Evolutionary conservation across 2,329 filamentous ascomycete species (phyloP).

Genomic region (Neodidymelliopsis sp.): DNA sequence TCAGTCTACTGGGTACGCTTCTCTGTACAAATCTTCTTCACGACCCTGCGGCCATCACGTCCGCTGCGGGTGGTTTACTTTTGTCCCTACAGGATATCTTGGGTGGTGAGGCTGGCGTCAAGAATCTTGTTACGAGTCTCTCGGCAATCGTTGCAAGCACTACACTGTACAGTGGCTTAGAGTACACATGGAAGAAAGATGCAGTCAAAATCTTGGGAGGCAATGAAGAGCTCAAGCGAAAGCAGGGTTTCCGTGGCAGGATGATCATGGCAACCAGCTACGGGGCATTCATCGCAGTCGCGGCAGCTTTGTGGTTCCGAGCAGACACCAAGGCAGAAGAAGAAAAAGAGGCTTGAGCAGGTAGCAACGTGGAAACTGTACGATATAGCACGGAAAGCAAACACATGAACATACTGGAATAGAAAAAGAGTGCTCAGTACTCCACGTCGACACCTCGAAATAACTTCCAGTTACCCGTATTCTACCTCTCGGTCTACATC

Average conservation of each 20-base stretch:
- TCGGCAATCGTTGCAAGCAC: slow-evolving; percentile 87
- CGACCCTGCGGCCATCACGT: slow-evolving; percentile 62
- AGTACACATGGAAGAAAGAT: slow-evolving; percentile 89
- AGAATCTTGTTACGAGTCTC: slow-evolving; percentile 45
- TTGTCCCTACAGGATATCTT: slow-evolving; percentile 34
- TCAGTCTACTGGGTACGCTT: slow-evolving; percentile 84
- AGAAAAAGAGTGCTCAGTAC: not conserved
- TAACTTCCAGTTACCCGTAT: too few relatives aligned
- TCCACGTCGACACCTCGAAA: too few relatives aligned
- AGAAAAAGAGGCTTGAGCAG: not conserved
- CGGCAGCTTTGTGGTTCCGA: slow-evolving; percentile 43
- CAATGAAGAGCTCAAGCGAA: slow-evolving; percentile 56
- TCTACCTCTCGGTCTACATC: not conserved
- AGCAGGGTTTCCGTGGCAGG: slow-evolving; percentile 56
- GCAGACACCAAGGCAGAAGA: slow-evolving; percentile 19
- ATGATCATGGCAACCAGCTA: slow-evolving; percentile 58
- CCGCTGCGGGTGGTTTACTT: slow-evolving; percentile 39
- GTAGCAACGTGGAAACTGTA: not conserved
- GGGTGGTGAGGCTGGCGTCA: slow-evolving; percentile 45
- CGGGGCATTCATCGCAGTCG: slow-evolving; percentile 53
- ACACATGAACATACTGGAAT: not conserved
- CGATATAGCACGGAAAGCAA: not conserved
- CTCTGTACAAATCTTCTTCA: slow-evolving; percentile 79
- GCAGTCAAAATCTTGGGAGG: slow-evolving; percentile 82
- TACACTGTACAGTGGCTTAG: slow-evolving; percentile 91